phyloP scores from a whole-genome alignment of 2,329 filamentous ascomycete genomes.

The Sporothrix luriei region DNA sequence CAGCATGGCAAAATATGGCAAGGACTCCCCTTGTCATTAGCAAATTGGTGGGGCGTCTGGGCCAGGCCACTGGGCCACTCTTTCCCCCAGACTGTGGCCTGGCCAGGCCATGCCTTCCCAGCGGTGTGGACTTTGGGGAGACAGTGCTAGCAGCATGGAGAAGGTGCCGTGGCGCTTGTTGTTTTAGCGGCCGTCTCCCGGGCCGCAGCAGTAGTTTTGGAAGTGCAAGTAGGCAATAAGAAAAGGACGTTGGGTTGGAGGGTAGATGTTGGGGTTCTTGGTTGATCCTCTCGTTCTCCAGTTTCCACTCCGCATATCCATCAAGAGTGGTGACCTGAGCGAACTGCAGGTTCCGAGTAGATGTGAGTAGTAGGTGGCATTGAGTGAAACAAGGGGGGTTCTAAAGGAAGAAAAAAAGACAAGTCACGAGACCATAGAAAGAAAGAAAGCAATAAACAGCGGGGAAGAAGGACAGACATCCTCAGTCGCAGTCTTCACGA shows the following conservation, averaged over 20 bases:
- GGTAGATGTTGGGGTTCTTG: background rate
- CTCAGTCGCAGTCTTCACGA: background rate
- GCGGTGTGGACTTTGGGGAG: conserved; percentile 1
- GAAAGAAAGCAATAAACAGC: conserved; percentile 1
- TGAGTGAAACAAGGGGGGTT: background rate
- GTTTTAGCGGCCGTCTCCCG: conserved; percentile 20
- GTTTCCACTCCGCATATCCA: background rate
- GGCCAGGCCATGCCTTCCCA: background rate
- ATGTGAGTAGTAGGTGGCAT: background rate
- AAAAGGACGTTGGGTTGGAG: background rate
- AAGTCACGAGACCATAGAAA: background rate
- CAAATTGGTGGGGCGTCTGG: conserved; percentile 11
- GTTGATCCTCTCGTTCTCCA: background rate
- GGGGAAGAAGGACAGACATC: background rate
- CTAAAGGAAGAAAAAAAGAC: background rate
- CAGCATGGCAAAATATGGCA: background rate
- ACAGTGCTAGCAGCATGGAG: conserved; percentile 1
- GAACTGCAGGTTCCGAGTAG: background rate
- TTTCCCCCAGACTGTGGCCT: conserved; percentile 16
- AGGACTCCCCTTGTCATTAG: background rate
- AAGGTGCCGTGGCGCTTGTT: conserved; percentile 1
- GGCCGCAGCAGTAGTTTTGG: background rate
- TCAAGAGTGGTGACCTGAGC: conserved; percentile 7
- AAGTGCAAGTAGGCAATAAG: background rate
- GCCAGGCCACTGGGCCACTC: background rate